These are phyloP conservation scores for Diplosphaera chodatii DNA, from an alignment of 139 green algal species.

Conservation along the genomic window DNA sequence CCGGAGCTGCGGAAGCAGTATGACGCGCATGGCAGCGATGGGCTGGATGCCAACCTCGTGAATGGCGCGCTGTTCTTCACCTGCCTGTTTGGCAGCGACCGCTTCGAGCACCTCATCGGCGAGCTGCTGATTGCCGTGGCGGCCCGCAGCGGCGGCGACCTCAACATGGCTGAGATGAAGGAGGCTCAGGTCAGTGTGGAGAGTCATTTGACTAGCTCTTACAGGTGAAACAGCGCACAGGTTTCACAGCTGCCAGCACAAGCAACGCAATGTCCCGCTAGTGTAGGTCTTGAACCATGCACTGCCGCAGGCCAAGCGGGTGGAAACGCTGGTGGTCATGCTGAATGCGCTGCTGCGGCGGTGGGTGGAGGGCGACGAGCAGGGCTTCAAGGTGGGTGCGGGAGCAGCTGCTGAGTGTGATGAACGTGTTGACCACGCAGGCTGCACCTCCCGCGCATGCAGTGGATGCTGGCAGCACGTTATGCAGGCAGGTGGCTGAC, in stretches of 20 bases:
- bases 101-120: constrained; percentile 67
- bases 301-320: constrained; percentile 37
- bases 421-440: no score
- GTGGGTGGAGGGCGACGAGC: constrained; percentile 60
- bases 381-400: constrained; percentile 68
- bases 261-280: no score
- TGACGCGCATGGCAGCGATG: constrained; percentile 62
- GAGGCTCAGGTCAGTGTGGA: constrained; percentile 24
- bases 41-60: constrained; percentile 78
- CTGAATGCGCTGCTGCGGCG: constrained; percentile 59
- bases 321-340: constrained; percentile 53
- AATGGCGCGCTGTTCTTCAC: constrained; percentile 73
- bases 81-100: constrained; percentile 80
- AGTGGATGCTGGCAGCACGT: no score
- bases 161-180: constrained; percentile 30
- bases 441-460: no score
- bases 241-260: no score
- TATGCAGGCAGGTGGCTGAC: no score
- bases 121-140: constrained; percentile 73
- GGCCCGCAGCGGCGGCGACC: constrained; percentile 29
- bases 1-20: constrained; percentile 66
- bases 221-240: no score
- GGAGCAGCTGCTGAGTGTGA: no score
- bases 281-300: no score
- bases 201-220: no score